Base-by-base conservation (phyloP, 2,329 filamentous ascomycete genomes). In the Helotiales sp. region DNA sequence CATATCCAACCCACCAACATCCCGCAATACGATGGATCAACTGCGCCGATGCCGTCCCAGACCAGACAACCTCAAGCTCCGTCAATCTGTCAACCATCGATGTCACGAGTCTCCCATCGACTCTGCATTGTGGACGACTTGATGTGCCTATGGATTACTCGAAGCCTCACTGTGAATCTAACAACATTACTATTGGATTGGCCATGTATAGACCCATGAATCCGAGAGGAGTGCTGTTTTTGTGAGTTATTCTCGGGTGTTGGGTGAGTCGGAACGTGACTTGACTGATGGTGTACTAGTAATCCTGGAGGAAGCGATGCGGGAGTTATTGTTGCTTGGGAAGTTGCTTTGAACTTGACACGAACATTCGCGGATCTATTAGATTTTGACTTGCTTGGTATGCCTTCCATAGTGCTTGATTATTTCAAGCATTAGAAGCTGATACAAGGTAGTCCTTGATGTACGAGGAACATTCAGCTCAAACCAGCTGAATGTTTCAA, bases 101-200 rank as follows among this genome's bases (percentile, higher is more conserved):
- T 24, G 34, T 62, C 22, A 47, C 19, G 4, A 50, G 52, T 7
- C 60, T 62, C 15, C 60, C 57, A 17, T 50, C 57, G 12, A 55
- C 38, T 17, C 51, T 62, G 2, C 54, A 57, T 31, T 62, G 57
- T 19, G 54, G 60, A 5, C 46, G 53, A 25, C 25, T 62, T n/a
- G 57, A 62, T 50, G 60, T 62, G 15, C 56, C 60, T 30, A 62
- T 59, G 60, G 60, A 62, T 31, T 57, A 62, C 31, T 52, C 57
- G 6, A 57, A 55, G 10, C 60, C 60, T 7, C 40, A 57, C 13
- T 54, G 22, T 9, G 31, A 48, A 12, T 29, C 27, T 1, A 62
- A 62, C 27, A 62, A 25, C 36, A 62, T 62, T n/a, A 62, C 56
- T 2, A 38, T 62, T 24, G 57, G 56, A 25, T 29, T 62, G 1